Percentiles rank a stretch among this genome's conserved stretches.
phyloP scores from a whole-genome alignment of 495 filamentous ascomycete genomes.

The Filosporella fistucella region DNA sequence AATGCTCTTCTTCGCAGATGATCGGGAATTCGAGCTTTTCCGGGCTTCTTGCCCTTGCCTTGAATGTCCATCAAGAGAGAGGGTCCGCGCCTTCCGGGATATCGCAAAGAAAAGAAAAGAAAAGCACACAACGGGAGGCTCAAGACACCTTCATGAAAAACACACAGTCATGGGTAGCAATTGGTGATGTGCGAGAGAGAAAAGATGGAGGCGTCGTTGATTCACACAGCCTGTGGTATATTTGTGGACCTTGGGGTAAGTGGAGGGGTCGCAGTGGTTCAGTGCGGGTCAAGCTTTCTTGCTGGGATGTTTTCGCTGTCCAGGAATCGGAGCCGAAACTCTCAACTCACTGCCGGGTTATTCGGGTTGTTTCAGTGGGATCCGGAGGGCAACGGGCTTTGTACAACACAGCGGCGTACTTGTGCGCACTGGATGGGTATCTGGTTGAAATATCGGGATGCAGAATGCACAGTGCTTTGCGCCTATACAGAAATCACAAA shows the following conservation, averaged over 20 bases:
- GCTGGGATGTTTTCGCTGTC: no score
- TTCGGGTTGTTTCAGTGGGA: not conserved
- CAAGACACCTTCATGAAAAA: not conserved
- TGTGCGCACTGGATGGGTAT: no score
- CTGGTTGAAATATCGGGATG: no score
- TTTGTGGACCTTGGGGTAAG: not conserved
- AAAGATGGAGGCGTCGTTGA: conserved; percentile 3
- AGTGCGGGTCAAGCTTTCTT: not conserved
- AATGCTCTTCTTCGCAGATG: conserved; percentile 29
- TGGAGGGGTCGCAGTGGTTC: not conserved
- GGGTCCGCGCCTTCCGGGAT: not conserved
- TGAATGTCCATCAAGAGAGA: conserved; percentile 10
- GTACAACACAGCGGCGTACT: no score
- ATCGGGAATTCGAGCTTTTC: conserved; percentile 30
- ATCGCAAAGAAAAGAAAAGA: no score
- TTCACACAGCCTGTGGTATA: not conserved
- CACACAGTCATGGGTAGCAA: not conserved
- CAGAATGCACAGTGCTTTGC: no score
- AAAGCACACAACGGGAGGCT: not conserved
- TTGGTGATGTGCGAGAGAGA: conserved; percentile 1
- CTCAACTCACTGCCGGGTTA: not conserved
- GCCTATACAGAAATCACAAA: no score
- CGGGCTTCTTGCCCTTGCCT: conserved; percentile 18
- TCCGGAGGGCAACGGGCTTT: no score
- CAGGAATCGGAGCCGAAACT: not conserved